phyloP scores from a whole-genome alignment of 1,284 basidiomycete species.

The Cutaneotrichosporon curvatum region DNA sequence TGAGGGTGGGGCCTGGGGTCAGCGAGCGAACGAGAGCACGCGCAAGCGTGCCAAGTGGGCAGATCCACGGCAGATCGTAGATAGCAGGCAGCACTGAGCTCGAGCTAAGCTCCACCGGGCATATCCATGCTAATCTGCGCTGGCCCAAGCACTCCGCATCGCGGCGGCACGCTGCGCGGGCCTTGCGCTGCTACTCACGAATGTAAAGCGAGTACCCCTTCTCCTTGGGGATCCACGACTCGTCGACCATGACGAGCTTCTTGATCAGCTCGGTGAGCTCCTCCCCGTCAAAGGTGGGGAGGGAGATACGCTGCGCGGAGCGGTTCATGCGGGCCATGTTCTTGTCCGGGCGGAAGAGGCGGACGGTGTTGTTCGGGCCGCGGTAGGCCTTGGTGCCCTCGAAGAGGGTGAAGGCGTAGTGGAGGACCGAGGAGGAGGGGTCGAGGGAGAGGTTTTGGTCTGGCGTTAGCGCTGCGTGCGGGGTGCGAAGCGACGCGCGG shows the following conservation, averaged over 20 bases:
- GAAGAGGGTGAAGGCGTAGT: conserved; percentile 77
- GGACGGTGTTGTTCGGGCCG: conserved; percentile 66
- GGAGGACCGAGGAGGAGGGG: conserved; percentile 81
- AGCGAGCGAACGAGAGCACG: neutral
- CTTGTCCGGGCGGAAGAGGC: conserved; percentile 94
- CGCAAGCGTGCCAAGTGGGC: neutral
- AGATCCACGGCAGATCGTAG: too few species aligned
- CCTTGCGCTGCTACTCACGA: conserved; percentile 45
- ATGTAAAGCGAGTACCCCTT: conserved; percentile 89
- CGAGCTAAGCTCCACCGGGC: too few species aligned
- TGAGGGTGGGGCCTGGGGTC: conserved; percentile 52
- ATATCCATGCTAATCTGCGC: too few species aligned
- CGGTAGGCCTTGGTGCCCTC: conserved; percentile 97
- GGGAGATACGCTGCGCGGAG: conserved; percentile 45
- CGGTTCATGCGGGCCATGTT: conserved; percentile 73
- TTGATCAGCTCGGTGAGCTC: conserved; percentile 79
- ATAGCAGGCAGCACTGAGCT: too few species aligned
- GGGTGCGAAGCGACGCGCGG: neutral
- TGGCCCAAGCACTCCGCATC: too few species aligned
- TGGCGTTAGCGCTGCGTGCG: conserved; percentile 40
- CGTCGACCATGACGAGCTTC: conserved; percentile 76
- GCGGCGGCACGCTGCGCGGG: too few species aligned
- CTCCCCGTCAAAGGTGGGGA: conserved; percentile 67
- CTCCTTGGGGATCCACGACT: conserved; percentile 85
- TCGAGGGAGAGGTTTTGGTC: conserved; percentile 69